phyloP scores from a whole-genome alignment of 306 rosid species.

The Acacia melanoxylon region DNA sequence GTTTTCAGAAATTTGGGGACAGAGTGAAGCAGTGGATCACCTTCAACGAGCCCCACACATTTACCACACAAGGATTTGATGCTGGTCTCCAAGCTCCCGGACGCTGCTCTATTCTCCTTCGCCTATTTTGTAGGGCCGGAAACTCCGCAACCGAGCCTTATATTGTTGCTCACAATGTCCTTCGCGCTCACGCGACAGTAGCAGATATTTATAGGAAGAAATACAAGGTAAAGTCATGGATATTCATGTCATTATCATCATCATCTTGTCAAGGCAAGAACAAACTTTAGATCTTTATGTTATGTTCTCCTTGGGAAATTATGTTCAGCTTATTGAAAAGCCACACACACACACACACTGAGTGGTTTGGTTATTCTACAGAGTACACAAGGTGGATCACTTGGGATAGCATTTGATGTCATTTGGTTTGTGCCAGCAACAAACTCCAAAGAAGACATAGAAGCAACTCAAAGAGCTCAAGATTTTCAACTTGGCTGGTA shows the following conservation, averaged over 20 bases:
- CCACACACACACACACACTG: background rate
- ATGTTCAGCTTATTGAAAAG: background rate
- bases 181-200: slow-evolving; percentile 67
- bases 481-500: slow-evolving; percentile 99
- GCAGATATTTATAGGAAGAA: slow-evolving; percentile 63
- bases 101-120: slow-evolving; percentile 74
- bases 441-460: slow-evolving; percentile 62
- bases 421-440: slow-evolving; percentile 76
- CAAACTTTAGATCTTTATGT: background rate
- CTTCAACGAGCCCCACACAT: slow-evolving; percentile 90
- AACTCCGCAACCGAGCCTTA: slow-evolving; percentile 88
- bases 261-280: background rate
- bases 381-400: slow-evolving; percentile 64
- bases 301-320: background rate
- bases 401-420: slow-evolving; percentile 85
- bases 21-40: slow-evolving; percentile 97
- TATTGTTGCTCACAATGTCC: slow-evolving; percentile 81
- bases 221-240: slow-evolving; percentile 56
- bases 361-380: slow-evolving; percentile 28
- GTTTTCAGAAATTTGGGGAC: slow-evolving; percentile 89
- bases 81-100: slow-evolving; percentile 89
- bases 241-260: background rate
- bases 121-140: slow-evolving; percentile 63
- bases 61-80: slow-evolving; percentile 82
- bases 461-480: slow-evolving; percentile 83